Evolutionary conservation across 768 basidiomycete species (phyloP), one percentile per base, ranked within the genome.

Genomic region (Trametes punicea): DNA sequence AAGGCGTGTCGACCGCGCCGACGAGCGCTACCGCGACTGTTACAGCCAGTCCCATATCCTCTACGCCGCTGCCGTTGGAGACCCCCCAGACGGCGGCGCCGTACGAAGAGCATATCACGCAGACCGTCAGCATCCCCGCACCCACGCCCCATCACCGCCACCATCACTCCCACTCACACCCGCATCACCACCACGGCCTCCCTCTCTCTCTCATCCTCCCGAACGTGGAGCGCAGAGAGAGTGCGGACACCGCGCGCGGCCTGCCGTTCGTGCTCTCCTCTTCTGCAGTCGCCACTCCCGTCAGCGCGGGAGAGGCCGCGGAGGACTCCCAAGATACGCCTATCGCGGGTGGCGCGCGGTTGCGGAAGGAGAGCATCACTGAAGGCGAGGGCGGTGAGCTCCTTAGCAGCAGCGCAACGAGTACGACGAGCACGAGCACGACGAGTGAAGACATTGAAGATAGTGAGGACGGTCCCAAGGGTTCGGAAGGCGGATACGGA

Each of bases 121-220:
- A 64, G 8, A 73, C 71, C n/a, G 64, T 73, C 27, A 71, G 53
- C 23, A 65, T 77, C 45, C 74, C 75, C 30, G 68, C 73, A 4
- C 60, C 64, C n/a, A 44, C 61, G 23, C 56, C 62, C 34, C 66
- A 68, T 31, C 68, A 73, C 38, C 68, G 69, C 30, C 69, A 71
- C 34, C 68, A 58, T 4, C 55, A 50, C n/a, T 20, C 29, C 11
- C 47, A 51, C 26, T 20, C 47, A 45, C 52, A 59, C 34, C n/a
- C 27, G 29, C 44, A 51, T n/a, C 31, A 52, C 27, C 31, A 60
- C 52, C 59, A 60, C 39, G 33, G 40, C 18, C 52, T 30, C 53
- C 49, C 52, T 40, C 57, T 47, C 31, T 50, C 54, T 21, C 51
- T 53, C 26, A 31, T 45, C 34, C 48, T 46, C 23, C 48, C 42